Percentiles rank a stretch among this genome's conserved stretches.
Evolutionary conservation across 2,329 filamentous ascomycete species (phyloP).

Genomic region (Colletotrichum lini): DNA sequence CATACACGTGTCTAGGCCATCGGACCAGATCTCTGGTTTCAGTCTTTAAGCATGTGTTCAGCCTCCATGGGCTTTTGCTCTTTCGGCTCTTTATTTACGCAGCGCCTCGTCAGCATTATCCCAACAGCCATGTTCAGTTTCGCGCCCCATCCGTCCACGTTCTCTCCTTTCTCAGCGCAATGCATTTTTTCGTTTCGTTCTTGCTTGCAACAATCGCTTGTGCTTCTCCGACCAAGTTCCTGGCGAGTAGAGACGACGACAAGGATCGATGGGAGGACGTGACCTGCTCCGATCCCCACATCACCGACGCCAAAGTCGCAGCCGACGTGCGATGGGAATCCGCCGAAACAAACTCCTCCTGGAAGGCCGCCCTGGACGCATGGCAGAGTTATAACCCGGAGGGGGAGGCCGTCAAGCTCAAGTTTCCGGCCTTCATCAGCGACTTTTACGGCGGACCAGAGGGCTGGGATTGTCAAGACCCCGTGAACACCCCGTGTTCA

Average conservation of each 20-base stretch:
- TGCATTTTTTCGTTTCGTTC: background rate
- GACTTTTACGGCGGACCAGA: conserved; percentile 31
- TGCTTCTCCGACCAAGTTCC: background rate
- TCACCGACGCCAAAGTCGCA: conserved; percentile 30
- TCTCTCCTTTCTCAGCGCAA: background rate
- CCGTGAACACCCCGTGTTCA: conserved; percentile 20
- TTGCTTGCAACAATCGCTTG: background rate
- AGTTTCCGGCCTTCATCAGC: conserved; percentile 22
- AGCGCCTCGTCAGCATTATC: background rate
- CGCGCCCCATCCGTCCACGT: no score
- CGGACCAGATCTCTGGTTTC: background rate
- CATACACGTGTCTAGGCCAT: background rate
- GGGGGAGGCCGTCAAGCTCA: background rate
- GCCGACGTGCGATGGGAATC: conserved; percentile 8
- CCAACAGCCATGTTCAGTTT: background rate
- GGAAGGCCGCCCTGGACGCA: conserved; percentile 9
- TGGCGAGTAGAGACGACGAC: background rate
- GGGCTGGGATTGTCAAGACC: conserved; percentile 30
- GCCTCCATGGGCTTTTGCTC: background rate
- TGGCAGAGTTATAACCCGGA: conserved; percentile 16
- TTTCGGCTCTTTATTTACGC: background rate
- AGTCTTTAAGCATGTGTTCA: no score
- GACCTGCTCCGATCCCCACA: conserved; percentile 14
- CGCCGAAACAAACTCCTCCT: conserved; percentile 19
- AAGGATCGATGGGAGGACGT: background rate